Evolutionary conservation across 352 stramenopile species (phyloP), one percentile per base, ranked within the genome.

Genomic region (Globisporangium perplexum): DNA sequence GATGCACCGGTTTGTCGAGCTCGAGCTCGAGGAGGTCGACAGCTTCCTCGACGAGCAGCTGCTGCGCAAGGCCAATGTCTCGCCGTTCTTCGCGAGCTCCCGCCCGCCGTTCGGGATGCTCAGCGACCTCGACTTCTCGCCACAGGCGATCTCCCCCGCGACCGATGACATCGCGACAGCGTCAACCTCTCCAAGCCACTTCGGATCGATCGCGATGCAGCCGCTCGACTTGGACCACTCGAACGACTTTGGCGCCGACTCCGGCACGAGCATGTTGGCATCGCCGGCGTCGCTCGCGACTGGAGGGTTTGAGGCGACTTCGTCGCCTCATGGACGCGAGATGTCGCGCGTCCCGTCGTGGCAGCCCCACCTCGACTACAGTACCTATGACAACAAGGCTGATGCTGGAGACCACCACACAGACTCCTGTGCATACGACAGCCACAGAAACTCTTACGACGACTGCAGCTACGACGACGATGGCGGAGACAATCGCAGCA

Each of bases 11-110:
- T 57, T 59, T 6, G 55, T 74, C 20, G 66, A 69, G 41, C 43
- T 74, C 14, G 69, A 72, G 24, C 66, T 86, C 42, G 62, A 80
- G 51, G 60, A 71, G 23, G 57, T 67, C n/a, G 68, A 82, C 33
- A 43, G 31, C 17, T 33, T 61, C 44, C 45, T 55, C 12, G 56
- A 70, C 31, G 61, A 68, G 23, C 62, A 65, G 47, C 63, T 69
- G 33, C 50, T 69, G 3, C 63, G 47, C 38, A 52, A 51, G 53
- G 62, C 60, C 30, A 71, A 70, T 38, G 54, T 68, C 1, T 82
- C 72, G 51, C 66, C 71, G 2, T 69, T 74, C 51, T 63, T 78
- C 44, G 65, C 62, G 23, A 66, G 65, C 55, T 53, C 51, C 18
- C 63, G 55, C n/a, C 42, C 57, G 12, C 42, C 60, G 15, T 57